Base-by-base conservation (phyloP, 805 yeast genomes). In the Monosporozyma servazzii region DNA sequence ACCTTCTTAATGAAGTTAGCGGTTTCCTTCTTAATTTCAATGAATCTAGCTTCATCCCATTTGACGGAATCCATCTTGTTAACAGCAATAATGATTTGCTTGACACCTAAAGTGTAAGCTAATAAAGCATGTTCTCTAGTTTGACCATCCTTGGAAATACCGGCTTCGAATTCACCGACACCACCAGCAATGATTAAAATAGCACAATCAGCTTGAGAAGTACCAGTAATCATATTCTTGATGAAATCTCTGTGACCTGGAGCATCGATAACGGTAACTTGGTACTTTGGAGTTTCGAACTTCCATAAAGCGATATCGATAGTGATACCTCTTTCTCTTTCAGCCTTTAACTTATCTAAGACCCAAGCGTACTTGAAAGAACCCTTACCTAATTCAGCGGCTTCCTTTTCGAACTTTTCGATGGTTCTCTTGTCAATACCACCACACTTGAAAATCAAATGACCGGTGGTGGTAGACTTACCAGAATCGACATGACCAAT, bases 401-500 rank as follows among this genome's bases (percentile, higher is more conserved):
- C 96, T 79, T 89, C 96, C 83, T 88, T 85, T 80, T 88, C 96
- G 79, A 88, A 88, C 88, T 88, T 88, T 82, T 89, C 96, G 73
- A 88, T 88, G 75, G 96, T 89, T 83, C 96, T 86, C 88, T 88
- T 89, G 81, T 89, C 96, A 71, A 88, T 88, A 85, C 95, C 96
- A 86, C 97, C 96, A 82, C 96, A 90, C 91, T 89, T 89, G 95
- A 75, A 90, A 74, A 90, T 89, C 80, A 90, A 86, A 85, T 90
- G 97, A 79, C 97, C 97, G 76, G 98, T 90, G 78, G 97, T 90
- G 74, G 97, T 91, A 61, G 97, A 91, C 81, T 88, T 86, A 80
- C 93, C 93, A 71, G 97, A 90, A 80, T 91, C 99, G 98, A 93
- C 99, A 96, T 91, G 98, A 79, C 98, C 99, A 78, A 91, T 91